Percentiles rank a stretch among this genome's conserved stretches.
Evolutionary conservation across 441 rosid genomes (phyloP).

Genomic region (Erodium moschatum): DNA sequence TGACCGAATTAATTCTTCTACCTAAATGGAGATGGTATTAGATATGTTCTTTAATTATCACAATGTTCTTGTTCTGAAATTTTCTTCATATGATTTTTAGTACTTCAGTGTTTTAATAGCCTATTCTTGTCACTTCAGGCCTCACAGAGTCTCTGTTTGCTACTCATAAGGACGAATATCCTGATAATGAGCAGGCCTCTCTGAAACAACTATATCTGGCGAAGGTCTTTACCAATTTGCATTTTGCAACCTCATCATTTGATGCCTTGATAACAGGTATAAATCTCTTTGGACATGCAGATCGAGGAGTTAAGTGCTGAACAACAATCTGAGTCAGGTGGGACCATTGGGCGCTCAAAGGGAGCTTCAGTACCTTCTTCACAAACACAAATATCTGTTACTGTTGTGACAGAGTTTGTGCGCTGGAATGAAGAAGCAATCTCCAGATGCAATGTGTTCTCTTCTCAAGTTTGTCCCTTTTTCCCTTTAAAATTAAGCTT

Average conservation of each 20-base stretch:
- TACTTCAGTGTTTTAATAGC: constrained; percentile 3
- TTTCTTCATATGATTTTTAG: not conserved
- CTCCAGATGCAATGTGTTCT: constrained; percentile 81
- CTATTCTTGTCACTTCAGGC: constrained; percentile 40
- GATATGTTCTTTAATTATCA: not conserved
- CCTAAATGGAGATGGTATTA: not conserved
- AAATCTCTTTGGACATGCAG: constrained; percentile 38
- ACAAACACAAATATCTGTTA: constrained; percentile 87
- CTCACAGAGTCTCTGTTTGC: constrained; percentile 94
- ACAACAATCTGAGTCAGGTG: constrained; percentile 65
- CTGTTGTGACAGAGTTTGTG: constrained; percentile 91
- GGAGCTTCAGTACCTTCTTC: constrained; percentile 83
- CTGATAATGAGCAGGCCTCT: constrained; percentile 91
- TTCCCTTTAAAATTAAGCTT: constrained; percentile 11
- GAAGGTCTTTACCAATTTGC: constrained; percentile 43
- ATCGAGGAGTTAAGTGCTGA: constrained; percentile 89
- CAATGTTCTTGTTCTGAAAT: constrained; percentile 5
- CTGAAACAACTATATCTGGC: constrained; percentile 81
- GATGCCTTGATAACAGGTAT: constrained; percentile 1
- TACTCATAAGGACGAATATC: constrained; percentile 91
- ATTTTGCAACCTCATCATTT: constrained; percentile 10
- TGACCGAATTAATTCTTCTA: not conserved
- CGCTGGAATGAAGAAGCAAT: constrained; percentile 99
- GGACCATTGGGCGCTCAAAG: constrained; percentile 85
- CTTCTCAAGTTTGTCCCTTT: constrained; percentile 60